Conservation (phyloP, 345 rosid genomes). For the Gossypium thurberi region DNA sequence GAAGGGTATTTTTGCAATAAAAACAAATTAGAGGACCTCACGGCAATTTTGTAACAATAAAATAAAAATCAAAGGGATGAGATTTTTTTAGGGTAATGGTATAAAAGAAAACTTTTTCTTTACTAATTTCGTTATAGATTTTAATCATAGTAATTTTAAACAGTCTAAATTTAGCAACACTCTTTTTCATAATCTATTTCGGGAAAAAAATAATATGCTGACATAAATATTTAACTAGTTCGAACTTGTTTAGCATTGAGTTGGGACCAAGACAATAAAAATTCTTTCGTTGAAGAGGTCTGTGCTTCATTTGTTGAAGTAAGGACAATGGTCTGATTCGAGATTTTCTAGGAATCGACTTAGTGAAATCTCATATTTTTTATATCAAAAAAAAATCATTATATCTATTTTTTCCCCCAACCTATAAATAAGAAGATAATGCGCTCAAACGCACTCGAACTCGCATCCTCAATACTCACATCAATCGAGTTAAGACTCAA, state of each 20-base stretch:
- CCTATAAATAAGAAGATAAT: accelerated
- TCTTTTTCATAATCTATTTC: accelerated
- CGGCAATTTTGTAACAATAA: not conserved
- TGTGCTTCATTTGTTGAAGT: no score
- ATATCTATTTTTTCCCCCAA: no score
- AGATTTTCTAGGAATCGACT: accelerated
- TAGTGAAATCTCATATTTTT: no score
- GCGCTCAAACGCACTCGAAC: accelerated
- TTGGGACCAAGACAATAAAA: no score
- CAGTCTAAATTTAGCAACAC: no score
- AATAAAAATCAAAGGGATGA: not conserved
- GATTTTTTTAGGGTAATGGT: not conserved
- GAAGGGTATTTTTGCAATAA: not conserved
- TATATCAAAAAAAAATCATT: no score
- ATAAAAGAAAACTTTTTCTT: not conserved
- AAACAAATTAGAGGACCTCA: not conserved
- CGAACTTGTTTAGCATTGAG: no score
- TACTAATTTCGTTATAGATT: no score
- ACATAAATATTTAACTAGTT: no score
- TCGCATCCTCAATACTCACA: accelerated
- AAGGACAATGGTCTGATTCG: accelerated
- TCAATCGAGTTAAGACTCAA: accelerated
- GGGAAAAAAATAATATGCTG: accelerated
- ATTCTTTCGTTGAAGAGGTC: accelerated
- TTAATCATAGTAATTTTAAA: no score